phyloP scores from a whole-genome alignment of 208 protist genomes.

The Leishmania gerbilli region DNA sequence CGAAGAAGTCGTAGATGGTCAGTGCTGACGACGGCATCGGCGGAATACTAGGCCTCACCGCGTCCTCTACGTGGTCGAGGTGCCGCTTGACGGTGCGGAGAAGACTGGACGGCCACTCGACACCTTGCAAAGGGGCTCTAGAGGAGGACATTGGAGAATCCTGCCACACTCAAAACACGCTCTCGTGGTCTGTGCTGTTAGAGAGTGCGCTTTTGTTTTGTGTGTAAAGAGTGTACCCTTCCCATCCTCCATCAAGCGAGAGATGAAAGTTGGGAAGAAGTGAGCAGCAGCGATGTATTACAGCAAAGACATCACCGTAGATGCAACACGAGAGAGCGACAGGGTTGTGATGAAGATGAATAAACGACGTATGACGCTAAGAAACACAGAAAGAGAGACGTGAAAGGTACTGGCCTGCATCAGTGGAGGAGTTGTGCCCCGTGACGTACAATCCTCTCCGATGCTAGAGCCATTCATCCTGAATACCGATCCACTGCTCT shows the following conservation, averaged over 20 bases:
- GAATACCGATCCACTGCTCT: neutral
- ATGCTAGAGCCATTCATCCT: too few species aligned
- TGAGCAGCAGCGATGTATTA: neutral
- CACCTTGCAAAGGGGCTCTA: neutral
- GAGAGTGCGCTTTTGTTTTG: neutral
- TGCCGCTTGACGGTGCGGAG: constrained; percentile 44
- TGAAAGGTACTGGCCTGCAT: neutral
- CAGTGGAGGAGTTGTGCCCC: neutral
- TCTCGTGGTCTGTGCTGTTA: neutral
- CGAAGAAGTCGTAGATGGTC: constrained; percentile 67
- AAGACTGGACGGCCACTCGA: constrained; percentile 60
- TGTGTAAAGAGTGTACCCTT: neutral
- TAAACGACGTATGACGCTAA: neutral
- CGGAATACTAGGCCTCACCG: constrained; percentile 44
- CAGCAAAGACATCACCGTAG: neutral
- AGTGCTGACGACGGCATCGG: constrained; percentile 33
- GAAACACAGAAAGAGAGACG: neutral
- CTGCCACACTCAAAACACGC: neutral
- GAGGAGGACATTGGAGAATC: neutral
- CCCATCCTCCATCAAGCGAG: neutral
- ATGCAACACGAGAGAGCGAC: neutral
- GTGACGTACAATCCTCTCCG: too few species aligned
- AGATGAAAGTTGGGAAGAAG: too few species aligned
- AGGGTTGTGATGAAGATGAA: too few species aligned
- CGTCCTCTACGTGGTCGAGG: constrained; percentile 66